Conservation (phyloP, 2,329 filamentous ascomycete genomes). For the Beauveria varroae region DNA sequence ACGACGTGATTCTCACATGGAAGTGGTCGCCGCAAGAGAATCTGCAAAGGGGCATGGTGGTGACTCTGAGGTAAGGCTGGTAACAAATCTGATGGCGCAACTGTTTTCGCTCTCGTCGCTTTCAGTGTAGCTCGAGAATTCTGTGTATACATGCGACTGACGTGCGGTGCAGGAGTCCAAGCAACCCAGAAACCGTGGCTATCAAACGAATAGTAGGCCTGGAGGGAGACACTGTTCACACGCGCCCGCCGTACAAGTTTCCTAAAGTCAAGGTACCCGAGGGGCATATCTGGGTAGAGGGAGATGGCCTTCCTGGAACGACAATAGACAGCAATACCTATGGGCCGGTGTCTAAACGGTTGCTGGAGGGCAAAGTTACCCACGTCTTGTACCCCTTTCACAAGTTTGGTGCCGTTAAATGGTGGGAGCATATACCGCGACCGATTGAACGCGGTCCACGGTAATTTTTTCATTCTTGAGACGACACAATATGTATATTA, state of each 20-base stretch:
- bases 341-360: conserved; percentile 68
- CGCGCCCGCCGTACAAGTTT: conserved; percentile 52
- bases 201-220: conserved; percentile 81
- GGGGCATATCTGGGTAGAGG: conserved; percentile 92
- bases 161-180: conserved; percentile 52
- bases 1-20: conserved; percentile 51
- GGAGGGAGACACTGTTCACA: conserved; percentile 68
- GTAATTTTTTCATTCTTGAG: background rate
- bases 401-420: conserved; percentile 49
- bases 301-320: conserved; percentile 65
- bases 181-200: conserved; percentile 58
- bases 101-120: background rate
- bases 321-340: conserved; percentile 84
- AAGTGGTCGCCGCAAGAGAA: conserved; percentile 51
- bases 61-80: conserved; percentile 56
- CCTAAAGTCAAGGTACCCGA: conserved; percentile 58
- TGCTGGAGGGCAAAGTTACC: conserved; percentile 69
- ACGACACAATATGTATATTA: background rate
- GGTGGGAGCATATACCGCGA: conserved; percentile 42
- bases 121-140: background rate
- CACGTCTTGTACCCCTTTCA: conserved; percentile 63
- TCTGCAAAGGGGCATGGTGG: conserved; percentile 64
- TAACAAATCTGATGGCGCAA: background rate
- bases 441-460: background rate
- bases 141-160: background rate